These are phyloP conservation scores for Rubroboletus pulcherrimus DNA, from an alignment of 768 basidiomycete genomes.

Conservation along the genomic window DNA sequence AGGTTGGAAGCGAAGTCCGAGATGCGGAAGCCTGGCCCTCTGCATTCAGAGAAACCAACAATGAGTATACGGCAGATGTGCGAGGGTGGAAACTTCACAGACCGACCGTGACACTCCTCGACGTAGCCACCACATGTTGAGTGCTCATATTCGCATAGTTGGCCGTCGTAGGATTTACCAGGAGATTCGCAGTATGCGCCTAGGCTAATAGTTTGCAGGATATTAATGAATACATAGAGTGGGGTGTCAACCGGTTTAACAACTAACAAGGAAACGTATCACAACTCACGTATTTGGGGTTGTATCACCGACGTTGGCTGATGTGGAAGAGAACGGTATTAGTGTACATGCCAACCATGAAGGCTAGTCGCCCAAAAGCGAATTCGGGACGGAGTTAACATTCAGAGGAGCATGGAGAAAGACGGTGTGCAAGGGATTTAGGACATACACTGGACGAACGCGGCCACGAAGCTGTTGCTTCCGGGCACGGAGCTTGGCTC, in stretches of 20 bases:
- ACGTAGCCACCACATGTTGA: constrained; percentile 73
- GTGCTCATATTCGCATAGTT: constrained; percentile 62
- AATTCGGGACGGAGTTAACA: neutral
- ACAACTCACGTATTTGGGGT: constrained; percentile 70
- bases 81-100: constrained; percentile 9
- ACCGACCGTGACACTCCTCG: constrained; percentile 71
- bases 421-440: neutral
- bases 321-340: neutral
- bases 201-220: constrained; percentile 34
- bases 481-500: constrained; percentile 69
- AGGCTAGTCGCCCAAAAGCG: neutral
- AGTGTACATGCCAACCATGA: neutral
- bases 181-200: constrained; percentile 79
- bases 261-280: no score
- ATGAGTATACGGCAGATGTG: neutral
- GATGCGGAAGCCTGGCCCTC: constrained; percentile 71
- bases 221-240: neutral
- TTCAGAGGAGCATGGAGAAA: neutral
- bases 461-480: constrained; percentile 66
- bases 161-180: constrained; percentile 62
- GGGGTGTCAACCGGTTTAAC: neutral
- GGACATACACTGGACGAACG: constrained; percentile 65
- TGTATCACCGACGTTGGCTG: constrained; percentile 80
- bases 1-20: constrained; percentile 75
- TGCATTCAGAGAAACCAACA: constrained; percentile 18